Evolutionary conservation across 2,329 filamentous ascomycete genomes (phyloP), one percentile per base, ranked within the genome.

Genomic region (Cladophialophora immunda): DNA sequence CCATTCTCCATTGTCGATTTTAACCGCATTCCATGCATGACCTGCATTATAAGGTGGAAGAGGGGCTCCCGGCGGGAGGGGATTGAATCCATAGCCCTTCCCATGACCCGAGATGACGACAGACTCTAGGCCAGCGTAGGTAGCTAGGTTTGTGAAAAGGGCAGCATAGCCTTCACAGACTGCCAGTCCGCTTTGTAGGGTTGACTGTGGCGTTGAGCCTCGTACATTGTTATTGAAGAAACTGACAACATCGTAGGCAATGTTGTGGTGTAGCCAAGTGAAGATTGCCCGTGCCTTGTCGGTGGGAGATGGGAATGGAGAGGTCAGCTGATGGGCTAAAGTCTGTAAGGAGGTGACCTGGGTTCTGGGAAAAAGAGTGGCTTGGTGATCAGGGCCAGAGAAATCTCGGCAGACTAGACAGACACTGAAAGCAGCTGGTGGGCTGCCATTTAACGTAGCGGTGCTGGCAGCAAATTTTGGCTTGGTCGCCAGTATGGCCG

Each of bases 281-380:
- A 98, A 98, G 67, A 99, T 92, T 1, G 89, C 93, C 30, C 95
- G 87, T 2, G 95, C 94, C 81, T 97, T 97, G 78, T 98, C 94
- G 0, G 94, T 97, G 1, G 83, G 81, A 0, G 92, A 97, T 0
- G 88, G 80, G 75, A 98, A 97, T 0, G 91, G 90, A 3, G 85
- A 83, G 65, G 93, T 97, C 22, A 98, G 86, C 59, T 91, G 87
- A 59, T 87, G 85, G 0, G 94, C 93, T 27, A 99, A 84, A 81
- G 92, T 92, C 22, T 85, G 87, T 3, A 95, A 82, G 0, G 90
- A 89, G 53, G 92, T 92, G 19, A 97, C 85, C 1, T 88, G 86
- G 53, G 90, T 80, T 32, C 89, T 84, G 4, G 94, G 93, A 75
- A 92, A 93, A 70, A 88, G 89, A 5, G 91, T 86, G 4, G 93